A percentile compares a stretch with the other conserved stretches of the same genome.
phyloP scores from a whole-genome alignment of 2,329 filamentous ascomycete genomes.

The Fusarium nematophilum region DNA sequence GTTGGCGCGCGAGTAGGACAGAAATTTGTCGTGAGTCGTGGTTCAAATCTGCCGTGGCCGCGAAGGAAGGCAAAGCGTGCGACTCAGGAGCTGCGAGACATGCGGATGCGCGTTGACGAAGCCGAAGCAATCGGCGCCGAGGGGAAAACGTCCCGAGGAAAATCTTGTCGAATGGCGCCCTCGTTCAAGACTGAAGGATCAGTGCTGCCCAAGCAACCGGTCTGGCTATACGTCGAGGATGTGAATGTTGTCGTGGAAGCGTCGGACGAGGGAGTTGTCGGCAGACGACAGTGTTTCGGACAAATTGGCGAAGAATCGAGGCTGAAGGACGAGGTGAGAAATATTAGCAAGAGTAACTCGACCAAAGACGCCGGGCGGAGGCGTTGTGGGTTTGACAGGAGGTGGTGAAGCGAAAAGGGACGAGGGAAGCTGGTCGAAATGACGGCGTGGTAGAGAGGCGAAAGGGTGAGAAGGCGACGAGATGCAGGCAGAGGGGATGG shows the following conservation, averaged over 20 bases:
- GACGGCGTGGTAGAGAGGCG: conserved; percentile 28
- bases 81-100: conserved; percentile 34
- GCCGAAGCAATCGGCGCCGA: background rate
- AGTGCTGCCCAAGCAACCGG: conserved; percentile 20
- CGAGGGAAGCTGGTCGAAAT: conserved; percentile 23
- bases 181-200: conserved; percentile 24
- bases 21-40: conserved; percentile 1
- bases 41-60: conserved; percentile 19
- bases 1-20: conserved; percentile 4
- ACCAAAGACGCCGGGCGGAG: conserved; percentile 7
- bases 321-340: conserved; percentile 26
- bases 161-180: conserved; percentile 3
- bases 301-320: conserved; percentile 35
- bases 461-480: conserved; percentile 25
- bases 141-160: background rate
- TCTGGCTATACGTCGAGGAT: conserved; percentile 27
- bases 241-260: conserved; percentile 32
- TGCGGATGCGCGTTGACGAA: conserved; percentile 31
- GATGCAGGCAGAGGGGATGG: conserved; percentile 31
- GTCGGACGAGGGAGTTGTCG: conserved; percentile 35
- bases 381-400: conserved; percentile 11
- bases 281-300: conserved; percentile 32
- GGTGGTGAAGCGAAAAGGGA: conserved; percentile 15
- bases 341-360: conserved; percentile 25
- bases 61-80: conserved; percentile 21